These are phyloP conservation scores for Leptodontidium sp. DNA, from an alignment of 2,329 filamentous ascomycete species.

Conservation along the genomic window DNA sequence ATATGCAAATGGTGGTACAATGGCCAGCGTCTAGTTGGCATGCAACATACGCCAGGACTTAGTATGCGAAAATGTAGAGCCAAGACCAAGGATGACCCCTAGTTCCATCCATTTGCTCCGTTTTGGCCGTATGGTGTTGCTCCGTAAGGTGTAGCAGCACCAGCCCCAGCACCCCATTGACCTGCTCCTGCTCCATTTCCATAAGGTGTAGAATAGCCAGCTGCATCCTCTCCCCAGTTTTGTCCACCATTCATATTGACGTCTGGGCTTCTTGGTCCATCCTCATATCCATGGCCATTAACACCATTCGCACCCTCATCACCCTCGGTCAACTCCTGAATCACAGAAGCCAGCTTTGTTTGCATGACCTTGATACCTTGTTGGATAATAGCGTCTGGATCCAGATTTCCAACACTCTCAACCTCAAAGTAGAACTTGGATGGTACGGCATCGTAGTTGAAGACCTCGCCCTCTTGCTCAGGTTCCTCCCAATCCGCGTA, in stretches of 20 bases:
- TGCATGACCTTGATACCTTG: slow-evolving; percentile 90
- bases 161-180: slow-evolving; percentile 66
- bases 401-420: slow-evolving; percentile 85
- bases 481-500: slow-evolving; percentile 84
- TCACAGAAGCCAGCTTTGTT: slow-evolving; percentile 84
- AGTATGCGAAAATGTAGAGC: slow-evolving; percentile 2
- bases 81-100: neutral
- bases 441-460: slow-evolving; percentile 90
- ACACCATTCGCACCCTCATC: slow-evolving; percentile 62
- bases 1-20: slow-evolving; percentile 37
- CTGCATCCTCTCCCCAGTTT: slow-evolving; percentile 59
- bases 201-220: slow-evolving; percentile 75
- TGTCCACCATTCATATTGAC: slow-evolving; percentile 58
- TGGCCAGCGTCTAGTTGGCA: slow-evolving; percentile 2
- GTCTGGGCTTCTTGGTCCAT: slow-evolving; percentile 72
- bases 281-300: slow-evolving; percentile 55
- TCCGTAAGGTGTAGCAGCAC: slow-evolving; percentile 63
- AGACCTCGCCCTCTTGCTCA: slow-evolving; percentile 81
- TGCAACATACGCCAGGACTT: neutral
- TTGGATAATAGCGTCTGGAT: slow-evolving; percentile 88
- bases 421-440: slow-evolving; percentile 92
- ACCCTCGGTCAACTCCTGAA: slow-evolving; percentile 68
- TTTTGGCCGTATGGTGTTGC: slow-evolving; percentile 67
- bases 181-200: slow-evolving; percentile 64
- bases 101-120: slow-evolving; percentile 42